Evolutionary conservation across 805 yeast genomes (phyloP).

Genomic region (Hanseniaspora mollemarum): DNA sequence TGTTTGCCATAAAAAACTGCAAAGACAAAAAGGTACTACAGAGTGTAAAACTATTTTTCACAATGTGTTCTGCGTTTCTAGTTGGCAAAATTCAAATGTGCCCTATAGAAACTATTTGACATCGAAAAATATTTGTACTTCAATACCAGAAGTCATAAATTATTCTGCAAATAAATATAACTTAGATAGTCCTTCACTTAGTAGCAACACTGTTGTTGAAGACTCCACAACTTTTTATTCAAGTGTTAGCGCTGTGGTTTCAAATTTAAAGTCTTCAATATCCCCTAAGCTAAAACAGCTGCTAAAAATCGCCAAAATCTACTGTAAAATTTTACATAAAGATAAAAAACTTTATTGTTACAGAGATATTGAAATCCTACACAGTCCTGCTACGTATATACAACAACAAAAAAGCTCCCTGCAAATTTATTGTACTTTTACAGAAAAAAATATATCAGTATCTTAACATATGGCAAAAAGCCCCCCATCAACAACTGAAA

Average conservation of each 20-base stretch:
- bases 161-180: neutral
- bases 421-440: too few relatives aligned
- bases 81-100: neutral
- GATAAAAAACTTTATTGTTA: neutral
- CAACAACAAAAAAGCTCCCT: too few relatives aligned
- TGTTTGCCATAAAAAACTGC: neutral
- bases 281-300: neutral
- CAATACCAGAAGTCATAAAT: neutral
- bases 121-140: neutral
- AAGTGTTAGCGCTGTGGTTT: neutral
- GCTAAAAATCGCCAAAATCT: neutral
- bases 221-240: neutral
- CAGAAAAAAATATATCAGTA: too few relatives aligned
- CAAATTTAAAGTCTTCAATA: neutral
- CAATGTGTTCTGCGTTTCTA: neutral
- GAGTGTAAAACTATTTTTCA: neutral
- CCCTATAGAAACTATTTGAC: constrained; percentile 1
- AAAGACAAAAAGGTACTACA: neutral
- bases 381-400: too few relatives aligned
- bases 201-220: neutral
- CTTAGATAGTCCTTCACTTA: neutral
- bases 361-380: neutral
- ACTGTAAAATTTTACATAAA: neutral
- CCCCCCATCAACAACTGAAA: too few relatives aligned
- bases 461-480: too few relatives aligned